phyloP scores from a whole-genome alignment of 2,329 filamentous ascomycete genomes.

The Aspergillus hiratsukae region DNA sequence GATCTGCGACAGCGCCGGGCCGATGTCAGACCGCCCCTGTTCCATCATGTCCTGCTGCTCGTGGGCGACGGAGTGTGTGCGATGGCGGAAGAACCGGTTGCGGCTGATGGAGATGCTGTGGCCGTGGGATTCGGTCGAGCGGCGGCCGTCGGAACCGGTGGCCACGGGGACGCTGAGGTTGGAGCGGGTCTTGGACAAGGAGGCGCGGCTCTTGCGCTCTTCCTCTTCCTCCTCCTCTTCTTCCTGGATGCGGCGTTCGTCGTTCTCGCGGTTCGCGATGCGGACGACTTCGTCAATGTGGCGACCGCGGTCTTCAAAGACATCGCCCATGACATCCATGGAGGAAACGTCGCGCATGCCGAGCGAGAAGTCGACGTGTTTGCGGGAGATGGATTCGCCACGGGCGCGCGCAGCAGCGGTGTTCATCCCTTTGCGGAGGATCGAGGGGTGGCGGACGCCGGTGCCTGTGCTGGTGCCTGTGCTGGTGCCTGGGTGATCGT shows the following conservation, averaged over 20 bases:
- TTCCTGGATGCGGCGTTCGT: slow-evolving; percentile 37
- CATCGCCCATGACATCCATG: slow-evolving; percentile 59
- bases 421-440: slow-evolving; percentile 50
- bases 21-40: slow-evolving; percentile 42
- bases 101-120: slow-evolving; percentile 45
- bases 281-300: slow-evolving; percentile 40
- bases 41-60: slow-evolving; percentile 42
- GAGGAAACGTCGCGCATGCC: slow-evolving; percentile 59
- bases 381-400: slow-evolving; percentile 56
- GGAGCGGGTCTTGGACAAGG: slow-evolving; percentile 22
- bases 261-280: slow-evolving; percentile 35
- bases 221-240: slow-evolving; percentile 29
- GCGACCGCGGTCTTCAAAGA: slow-evolving; percentile 54
- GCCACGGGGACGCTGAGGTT: slow-evolving; percentile 21
- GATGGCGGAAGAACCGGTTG: slow-evolving; percentile 60
- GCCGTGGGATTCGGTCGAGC: slow-evolving; percentile 27
- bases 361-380: slow-evolving; percentile 66
- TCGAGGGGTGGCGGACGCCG: slow-evolving; percentile 43
- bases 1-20: slow-evolving; percentile 5
- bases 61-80: slow-evolving; percentile 22
- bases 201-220: slow-evolving; percentile 24
- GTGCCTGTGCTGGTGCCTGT: slow-evolving; percentile 13
- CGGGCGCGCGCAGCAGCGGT: slow-evolving; percentile 45
- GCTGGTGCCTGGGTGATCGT: slow-evolving; percentile 29
- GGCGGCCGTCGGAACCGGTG: slow-evolving; percentile 15